Conservation (phyloP, 2,329 filamentous ascomycete genomes). For the Ascochyta viciae-villosae region DNA sequence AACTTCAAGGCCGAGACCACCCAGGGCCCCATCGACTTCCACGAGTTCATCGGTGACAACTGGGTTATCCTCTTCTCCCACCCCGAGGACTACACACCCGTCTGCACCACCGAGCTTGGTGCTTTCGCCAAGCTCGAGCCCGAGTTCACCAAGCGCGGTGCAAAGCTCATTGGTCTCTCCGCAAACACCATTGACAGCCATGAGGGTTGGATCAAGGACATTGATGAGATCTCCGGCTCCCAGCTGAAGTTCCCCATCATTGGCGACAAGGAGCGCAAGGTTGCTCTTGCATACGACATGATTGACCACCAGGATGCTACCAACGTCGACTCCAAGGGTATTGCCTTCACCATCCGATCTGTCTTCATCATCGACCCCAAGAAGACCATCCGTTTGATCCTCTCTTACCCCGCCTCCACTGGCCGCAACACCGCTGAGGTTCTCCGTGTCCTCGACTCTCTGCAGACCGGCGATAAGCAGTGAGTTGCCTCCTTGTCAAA, state of each 20-base stretch:
- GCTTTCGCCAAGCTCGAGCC: conserved; percentile 70
- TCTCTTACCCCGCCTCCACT: conserved; percentile 68
- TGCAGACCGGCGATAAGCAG: conserved; percentile 66
- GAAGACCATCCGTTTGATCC: conserved; percentile 68
- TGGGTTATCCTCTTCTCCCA: conserved; percentile 77
- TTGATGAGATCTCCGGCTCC: conserved; percentile 58
- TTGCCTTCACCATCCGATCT: conserved; percentile 69
- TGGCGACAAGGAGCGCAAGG: conserved; percentile 60
- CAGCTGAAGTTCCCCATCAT: conserved; percentile 61
- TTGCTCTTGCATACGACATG: conserved; percentile 62
- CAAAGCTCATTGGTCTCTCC: conserved; percentile 67
- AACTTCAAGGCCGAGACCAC: conserved; percentile 75
- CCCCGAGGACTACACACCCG: conserved; percentile 67
- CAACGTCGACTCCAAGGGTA: conserved; percentile 64
- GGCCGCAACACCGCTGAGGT: conserved; percentile 64
- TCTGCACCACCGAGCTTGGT: conserved; percentile 69
- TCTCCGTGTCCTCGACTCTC: conserved; percentile 59
- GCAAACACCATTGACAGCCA: conserved; percentile 60
- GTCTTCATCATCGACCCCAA: conserved; percentile 71
- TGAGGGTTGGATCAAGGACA: conserved; percentile 61
- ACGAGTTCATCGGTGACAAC: conserved; percentile 73
- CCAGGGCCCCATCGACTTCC: conserved; percentile 71
- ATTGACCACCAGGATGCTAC: conserved; percentile 63
- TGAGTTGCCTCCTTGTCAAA: neutral
- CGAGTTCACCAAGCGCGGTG: conserved; percentile 67